These are phyloP conservation scores for Starmerella geochares DNA, from an alignment of 805 yeast species.

Conservation along the genomic window DNA sequence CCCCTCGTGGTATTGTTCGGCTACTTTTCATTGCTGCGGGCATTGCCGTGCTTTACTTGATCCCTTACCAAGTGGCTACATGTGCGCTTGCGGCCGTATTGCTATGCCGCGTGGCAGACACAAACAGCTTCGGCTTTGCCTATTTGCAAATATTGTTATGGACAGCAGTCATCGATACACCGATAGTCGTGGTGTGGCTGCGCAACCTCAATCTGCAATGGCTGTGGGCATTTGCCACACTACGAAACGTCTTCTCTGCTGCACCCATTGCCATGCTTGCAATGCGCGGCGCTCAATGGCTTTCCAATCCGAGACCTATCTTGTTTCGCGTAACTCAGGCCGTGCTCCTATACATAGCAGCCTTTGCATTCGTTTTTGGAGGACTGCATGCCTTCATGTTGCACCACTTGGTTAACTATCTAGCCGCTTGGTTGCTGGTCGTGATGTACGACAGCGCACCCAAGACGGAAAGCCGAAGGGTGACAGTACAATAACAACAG, in stretches of 20 bases:
- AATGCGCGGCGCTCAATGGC: constrained; percentile 18
- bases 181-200: constrained; percentile 63
- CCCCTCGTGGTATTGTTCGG: background rate
- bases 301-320: constrained; percentile 34
- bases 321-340: constrained; percentile 26
- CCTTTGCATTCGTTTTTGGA: constrained; percentile 63
- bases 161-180: constrained; percentile 67
- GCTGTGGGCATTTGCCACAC: constrained; percentile 74
- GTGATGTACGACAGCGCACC: constrained; percentile 2
- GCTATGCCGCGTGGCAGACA: constrained; percentile 11
- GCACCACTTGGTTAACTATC: constrained; percentile 59
- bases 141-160: constrained; percentile 56
- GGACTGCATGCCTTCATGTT: constrained; percentile 69
- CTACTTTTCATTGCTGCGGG: too few species aligned
- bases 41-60: constrained; percentile 9
- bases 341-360: constrained; percentile 42
- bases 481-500: background rate
- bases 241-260: constrained; percentile 64
- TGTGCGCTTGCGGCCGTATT: constrained; percentile 26
- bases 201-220: constrained; percentile 67
- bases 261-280: constrained; percentile 38
- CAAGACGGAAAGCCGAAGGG: background rate
- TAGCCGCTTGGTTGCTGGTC: constrained; percentile 20
- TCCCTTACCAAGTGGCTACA: constrained; percentile 43
- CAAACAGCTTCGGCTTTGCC: constrained; percentile 27